Evolutionary conservation across 2,329 filamentous ascomycete genomes (phyloP), one percentile per base, ranked within the genome.

Genomic region (Cryphonectria japonica): DNA sequence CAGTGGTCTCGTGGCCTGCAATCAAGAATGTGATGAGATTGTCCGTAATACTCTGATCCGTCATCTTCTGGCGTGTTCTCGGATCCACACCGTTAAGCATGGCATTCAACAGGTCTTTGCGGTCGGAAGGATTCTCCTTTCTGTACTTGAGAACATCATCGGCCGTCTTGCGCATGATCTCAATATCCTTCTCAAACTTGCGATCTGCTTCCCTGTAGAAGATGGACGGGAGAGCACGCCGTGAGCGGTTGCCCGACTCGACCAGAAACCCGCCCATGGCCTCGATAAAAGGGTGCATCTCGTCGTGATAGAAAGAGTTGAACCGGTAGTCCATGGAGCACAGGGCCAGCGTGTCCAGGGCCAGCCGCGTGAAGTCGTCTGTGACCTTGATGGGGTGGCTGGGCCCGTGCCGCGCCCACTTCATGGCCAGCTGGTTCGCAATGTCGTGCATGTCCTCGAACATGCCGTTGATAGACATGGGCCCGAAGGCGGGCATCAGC

Each of bases 11-110:
- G 73, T 93, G 91, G 1, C 90, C 89, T 50, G 90, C 90, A 75
- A 91, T 89, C 13, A 93, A 79, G 74, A 93, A 93, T 0, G 91
- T 93, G 71, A 92, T 89, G 80, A 94, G 88, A 74, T 94, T 92
- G 77, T 91, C 85, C 22, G 88, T 85, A 73, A 93, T 91, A 65
- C 84, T 87, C 5, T 86, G 82, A 71, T 92, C 89, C 1, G 83
- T 85, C 74, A 94, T 81, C n/a, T 85, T 85, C 75, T 90, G 83
- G 16, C 91, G 90, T 4, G 91, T 93, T 79, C 89, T 87, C 0
- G 89, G 85, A 76, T 94, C 92, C 14, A 84, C 85, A 0, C 90
- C 90, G 8, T 89, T 83, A 61, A 95, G 81, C 90, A 95, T 92
- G 43, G 90, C 88, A 72, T 88, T 87, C 14, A 94, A 80, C 7